These are phyloP conservation scores for Mycena rebaudengoi DNA, from an alignment of 768 basidiomycete species.

Conservation along the genomic window DNA sequence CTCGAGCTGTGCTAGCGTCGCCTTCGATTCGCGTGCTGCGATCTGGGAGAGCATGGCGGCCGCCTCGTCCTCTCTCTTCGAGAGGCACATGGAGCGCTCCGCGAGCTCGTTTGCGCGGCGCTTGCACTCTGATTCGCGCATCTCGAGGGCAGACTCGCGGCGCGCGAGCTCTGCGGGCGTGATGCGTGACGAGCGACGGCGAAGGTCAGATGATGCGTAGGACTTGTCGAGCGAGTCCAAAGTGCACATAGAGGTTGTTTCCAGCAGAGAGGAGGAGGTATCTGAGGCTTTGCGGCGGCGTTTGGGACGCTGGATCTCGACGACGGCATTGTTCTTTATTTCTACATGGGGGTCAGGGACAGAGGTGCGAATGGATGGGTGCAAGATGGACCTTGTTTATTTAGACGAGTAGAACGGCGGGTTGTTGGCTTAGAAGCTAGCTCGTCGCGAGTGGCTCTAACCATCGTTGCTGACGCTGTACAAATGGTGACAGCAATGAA, in stretches of 20 bases:
- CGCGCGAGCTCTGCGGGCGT: conserved; percentile 47
- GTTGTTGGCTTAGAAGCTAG: conserved; percentile 7
- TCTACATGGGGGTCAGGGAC: conserved; percentile 9
- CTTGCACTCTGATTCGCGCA: conserved; percentile 51
- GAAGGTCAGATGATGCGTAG: conserved; percentile 27
- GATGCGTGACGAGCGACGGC: conserved; percentile 50
- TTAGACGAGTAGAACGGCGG: conserved; percentile 25
- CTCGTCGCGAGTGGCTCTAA: conserved; percentile 16
- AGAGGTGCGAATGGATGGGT: neutral
- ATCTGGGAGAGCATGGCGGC: conserved; percentile 50
- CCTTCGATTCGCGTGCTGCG: conserved; percentile 49
- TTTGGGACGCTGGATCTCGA: conserved; percentile 28
- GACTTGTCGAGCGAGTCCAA: conserved; percentile 13
- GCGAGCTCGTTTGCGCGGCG: conserved; percentile 48
- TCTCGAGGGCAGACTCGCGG: conserved; percentile 45
- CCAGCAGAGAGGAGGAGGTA: conserved; percentile 10
- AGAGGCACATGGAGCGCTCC: conserved; percentile 46
- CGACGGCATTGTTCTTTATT: conserved; percentile 25
- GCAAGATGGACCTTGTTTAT: conserved; percentile 17
- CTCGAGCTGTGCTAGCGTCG: conserved; percentile 61
- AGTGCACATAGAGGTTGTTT: conserved; percentile 8
- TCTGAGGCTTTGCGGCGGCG: conserved; percentile 11
- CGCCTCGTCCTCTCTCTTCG: conserved; percentile 53
- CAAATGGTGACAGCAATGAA: conserved; percentile 18
- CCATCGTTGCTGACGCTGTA: no score